Percentiles rank a stretch among this genome's conserved stretches.
phyloP scores from a whole-genome alignment of 2,329 filamentous ascomycete genomes.

The Didymellaceae sp. region DNA sequence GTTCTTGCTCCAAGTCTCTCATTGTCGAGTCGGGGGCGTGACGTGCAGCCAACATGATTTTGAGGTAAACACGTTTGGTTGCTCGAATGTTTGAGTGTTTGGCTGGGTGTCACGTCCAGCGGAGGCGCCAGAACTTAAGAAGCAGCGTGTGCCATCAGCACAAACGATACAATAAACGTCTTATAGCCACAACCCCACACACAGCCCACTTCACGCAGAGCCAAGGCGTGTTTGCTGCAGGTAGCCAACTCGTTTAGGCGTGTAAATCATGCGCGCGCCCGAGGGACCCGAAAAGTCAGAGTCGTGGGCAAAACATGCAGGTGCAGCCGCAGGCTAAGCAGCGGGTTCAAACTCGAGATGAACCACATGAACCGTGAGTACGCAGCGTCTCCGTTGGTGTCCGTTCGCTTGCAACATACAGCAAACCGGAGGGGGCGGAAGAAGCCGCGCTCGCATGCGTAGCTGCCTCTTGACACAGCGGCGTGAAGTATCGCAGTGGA shows the following conservation, averaged over 20 bases:
- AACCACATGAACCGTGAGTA: constrained; percentile 14
- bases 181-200: constrained; percentile 6
- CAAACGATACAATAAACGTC: constrained; percentile 12
- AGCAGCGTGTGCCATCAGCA: constrained; percentile 12
- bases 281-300: constrained; percentile 1
- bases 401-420: not conserved
- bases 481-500: constrained; percentile 7
- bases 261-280: constrained; percentile 26
- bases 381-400: constrained; percentile 9
- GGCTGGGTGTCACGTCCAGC: not conserved
- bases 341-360: constrained; percentile 28
- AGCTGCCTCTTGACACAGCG: constrained; percentile 26
- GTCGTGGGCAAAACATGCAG: constrained; percentile 16
- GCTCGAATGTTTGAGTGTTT: not conserved
- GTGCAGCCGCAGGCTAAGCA: constrained; percentile 29
- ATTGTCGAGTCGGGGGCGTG: constrained; percentile 21
- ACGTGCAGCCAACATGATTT: constrained; percentile 25
- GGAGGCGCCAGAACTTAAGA: constrained; percentile 17
- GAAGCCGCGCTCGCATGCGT: constrained; percentile 22
- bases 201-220: constrained; percentile 7
- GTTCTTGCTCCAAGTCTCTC: constrained; percentile 34
- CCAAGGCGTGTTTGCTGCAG: constrained; percentile 5
- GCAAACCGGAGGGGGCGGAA: constrained; percentile 22
- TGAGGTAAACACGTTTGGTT: not conserved
- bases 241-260: constrained; percentile 25